A percentile compares a stretch with the other conserved stretches of the same genome.
phyloP scores from a whole-genome alignment of 2,329 filamentous ascomycete species.

The Colletotrichum incanum region DNA sequence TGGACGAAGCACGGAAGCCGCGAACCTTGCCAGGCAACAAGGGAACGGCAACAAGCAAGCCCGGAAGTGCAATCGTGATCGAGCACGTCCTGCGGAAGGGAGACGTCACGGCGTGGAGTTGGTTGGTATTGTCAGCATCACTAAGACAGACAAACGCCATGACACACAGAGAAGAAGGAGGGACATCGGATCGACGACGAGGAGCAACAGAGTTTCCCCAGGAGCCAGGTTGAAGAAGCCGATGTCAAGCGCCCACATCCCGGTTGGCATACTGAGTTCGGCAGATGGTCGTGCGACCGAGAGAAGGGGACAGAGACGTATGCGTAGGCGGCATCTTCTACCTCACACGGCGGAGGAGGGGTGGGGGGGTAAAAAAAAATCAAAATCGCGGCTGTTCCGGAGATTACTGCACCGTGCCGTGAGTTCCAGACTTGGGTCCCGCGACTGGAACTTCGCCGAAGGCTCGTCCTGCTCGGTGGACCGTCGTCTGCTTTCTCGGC shows the following conservation, averaged over 20 bases:
- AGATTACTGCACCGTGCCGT: conserved; percentile 30
- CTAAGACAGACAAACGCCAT: conserved; percentile 7
- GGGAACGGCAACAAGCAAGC: not conserved
- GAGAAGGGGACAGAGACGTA: not conserved
- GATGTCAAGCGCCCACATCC: conserved; percentile 18
- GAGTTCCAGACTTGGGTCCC: not conserved
- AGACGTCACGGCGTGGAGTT: not conserved
- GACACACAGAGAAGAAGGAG: not conserved
- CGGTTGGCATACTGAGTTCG: not conserved
- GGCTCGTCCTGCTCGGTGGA: conserved; percentile 1
- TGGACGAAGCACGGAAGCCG: not conserved
- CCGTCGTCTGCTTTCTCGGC: not conserved
- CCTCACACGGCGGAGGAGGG: not conserved
- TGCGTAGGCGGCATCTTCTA: not conserved
- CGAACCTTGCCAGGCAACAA: not conserved
- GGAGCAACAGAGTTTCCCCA: conserved; percentile 13
- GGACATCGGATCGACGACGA: not conserved
- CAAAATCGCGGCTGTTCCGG: conserved; percentile 18
- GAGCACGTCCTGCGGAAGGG: not conserved
- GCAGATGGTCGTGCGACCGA: conserved; percentile 10
- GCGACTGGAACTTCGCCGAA: conserved; percentile 4
- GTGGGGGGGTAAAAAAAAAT: not conserved
- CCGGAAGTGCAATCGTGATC: not conserved
- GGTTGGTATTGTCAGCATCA: conserved; percentile 16
- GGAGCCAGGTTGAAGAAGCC: not conserved